Base-by-base conservation (phyloP, 106 monocot species). In the Dendrobium nobile region DNA sequence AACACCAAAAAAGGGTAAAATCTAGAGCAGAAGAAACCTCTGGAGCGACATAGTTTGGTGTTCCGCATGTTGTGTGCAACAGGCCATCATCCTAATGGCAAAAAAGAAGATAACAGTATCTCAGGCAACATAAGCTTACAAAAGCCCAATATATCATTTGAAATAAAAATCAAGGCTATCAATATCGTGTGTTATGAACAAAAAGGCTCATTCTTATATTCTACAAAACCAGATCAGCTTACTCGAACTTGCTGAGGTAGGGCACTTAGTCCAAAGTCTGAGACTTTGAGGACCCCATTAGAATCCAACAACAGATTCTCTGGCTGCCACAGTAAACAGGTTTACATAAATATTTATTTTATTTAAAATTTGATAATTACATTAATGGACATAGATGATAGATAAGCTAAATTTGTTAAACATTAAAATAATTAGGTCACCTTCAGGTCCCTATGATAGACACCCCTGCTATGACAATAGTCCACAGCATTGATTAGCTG, bases 231-330 rank as follows among this genome's bases (percentile, higher is more conserved):
- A 28, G 18, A 75, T 56, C 4, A 43, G 85, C 90, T 84, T 84
- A 88, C 90, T 48, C 82, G 81, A 82, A 90, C 79, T 94, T 97
- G 97, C 27, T 97, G 90, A 65, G 93, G 90, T 22, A 97, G 78
- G 54, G 97, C 97, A 82, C 97, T 97, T 31, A 97, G 84, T 54
- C 97, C 97, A 84, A 97, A 97, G 91, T 97, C 97, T 24, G 97
- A 94, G 24, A 97, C 88, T 76, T 97, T 97, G n/a, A 97, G 92
- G 54, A 47, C 47, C 17, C 97, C 97, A 75, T 27, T 84, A 4
- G 88, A 56, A 83, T 97, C 97, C 80, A 97, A 67, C 85, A 97
- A 76, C 18, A 97, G 75, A 90, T 94, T 90, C 73, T 90, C 90
- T 41, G 88, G 90, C 85, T 90, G 87, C 68, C 22, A 61, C 10